Percentiles rank a stretch among this genome's conserved stretches.
phyloP scores from a whole-genome alignment of 179 eudicot species.

The Drosera spatulata region DNA sequence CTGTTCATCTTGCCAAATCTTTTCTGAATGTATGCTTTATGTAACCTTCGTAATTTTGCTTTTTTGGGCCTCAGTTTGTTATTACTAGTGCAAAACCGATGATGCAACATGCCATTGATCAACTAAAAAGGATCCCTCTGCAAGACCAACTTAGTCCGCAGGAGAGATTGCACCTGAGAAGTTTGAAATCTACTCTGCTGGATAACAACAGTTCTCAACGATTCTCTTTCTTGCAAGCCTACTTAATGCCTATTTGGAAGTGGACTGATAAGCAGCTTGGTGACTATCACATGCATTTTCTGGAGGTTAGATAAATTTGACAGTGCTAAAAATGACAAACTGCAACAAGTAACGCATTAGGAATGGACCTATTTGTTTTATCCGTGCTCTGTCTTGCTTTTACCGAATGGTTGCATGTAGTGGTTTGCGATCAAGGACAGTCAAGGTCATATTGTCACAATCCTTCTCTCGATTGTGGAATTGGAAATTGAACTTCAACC shows the following conservation, averaged over 20 bases:
- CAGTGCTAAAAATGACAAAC: neutral
- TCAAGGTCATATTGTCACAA: too few relatives aligned
- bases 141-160: slow-evolving; percentile 98
- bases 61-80: slow-evolving; percentile 49
- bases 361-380: too few relatives aligned
- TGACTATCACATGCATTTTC: slow-evolving; percentile 80
- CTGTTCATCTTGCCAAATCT: neutral
- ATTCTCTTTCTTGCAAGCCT: slow-evolving; percentile 76
- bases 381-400: too few relatives aligned
- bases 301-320: slow-evolving; percentile 49
- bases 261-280: slow-evolving; percentile 93
- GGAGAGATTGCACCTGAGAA: slow-evolving; percentile 83
- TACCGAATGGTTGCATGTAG: too few relatives aligned
- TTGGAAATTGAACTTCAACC: too few relatives aligned
- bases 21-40: neutral
- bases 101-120: slow-evolving; percentile 77
- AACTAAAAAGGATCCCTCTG: slow-evolving; percentile 72
- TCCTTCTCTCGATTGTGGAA: too few relatives aligned
- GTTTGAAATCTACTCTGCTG: slow-evolving; percentile 66
- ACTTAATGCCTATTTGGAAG: slow-evolving; percentile 67
- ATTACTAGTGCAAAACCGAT: slow-evolving; percentile 77
- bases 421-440: too few relatives aligned
- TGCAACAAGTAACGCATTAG: too few relatives aligned
- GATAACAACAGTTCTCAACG: slow-evolving; percentile 51
- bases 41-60: neutral